phyloP scores from a whole-genome alignment of 2,329 filamentous ascomycete species.

The Scedosporium minutisporum region DNA sequence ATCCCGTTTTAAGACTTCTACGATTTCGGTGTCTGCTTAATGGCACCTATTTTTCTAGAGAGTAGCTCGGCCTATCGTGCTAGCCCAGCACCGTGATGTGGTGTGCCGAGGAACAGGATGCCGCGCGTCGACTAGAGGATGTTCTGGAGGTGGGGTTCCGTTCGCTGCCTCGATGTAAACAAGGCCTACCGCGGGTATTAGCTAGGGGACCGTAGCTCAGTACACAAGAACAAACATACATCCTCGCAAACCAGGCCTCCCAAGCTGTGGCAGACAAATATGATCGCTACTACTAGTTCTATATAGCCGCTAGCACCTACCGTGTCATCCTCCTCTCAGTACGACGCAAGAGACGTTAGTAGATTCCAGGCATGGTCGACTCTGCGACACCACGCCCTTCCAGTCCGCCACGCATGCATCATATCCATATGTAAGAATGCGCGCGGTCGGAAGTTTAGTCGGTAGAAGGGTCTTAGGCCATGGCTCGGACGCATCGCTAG shows the following conservation, averaged over 20 bases:
- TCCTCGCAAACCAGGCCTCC: no score
- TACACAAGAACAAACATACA: no score
- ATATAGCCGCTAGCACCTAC: no score
- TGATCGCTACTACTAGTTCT: no score
- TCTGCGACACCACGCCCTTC: conserved; percentile 17
- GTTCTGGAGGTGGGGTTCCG: not conserved
- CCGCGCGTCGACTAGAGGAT: not conserved
- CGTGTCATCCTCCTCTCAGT: no score
- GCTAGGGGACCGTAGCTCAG: not conserved
- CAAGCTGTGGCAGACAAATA: no score
- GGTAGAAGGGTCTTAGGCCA: conserved; percentile 21
- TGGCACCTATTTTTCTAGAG: not conserved
- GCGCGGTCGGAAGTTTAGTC: conserved; percentile 15
- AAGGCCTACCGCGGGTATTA: not conserved
- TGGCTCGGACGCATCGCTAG: conserved; percentile 12
- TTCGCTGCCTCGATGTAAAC: not conserved
- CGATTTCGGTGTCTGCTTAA: not conserved
- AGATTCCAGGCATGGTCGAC: conserved; percentile 21
- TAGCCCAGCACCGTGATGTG: not conserved
- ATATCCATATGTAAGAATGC: conserved; percentile 23
- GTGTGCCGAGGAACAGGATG: conserved; percentile 3
- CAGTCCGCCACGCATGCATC: conserved; percentile 18
- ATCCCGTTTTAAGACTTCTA: conserved; percentile 9
- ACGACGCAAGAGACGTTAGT: conserved; percentile 14
- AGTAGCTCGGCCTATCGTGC: not conserved